Evolutionary conservation across 129 eudicot genomes (phyloP), one percentile per base, ranked within the genome.

Genomic region (Apium graveolens): DNA sequence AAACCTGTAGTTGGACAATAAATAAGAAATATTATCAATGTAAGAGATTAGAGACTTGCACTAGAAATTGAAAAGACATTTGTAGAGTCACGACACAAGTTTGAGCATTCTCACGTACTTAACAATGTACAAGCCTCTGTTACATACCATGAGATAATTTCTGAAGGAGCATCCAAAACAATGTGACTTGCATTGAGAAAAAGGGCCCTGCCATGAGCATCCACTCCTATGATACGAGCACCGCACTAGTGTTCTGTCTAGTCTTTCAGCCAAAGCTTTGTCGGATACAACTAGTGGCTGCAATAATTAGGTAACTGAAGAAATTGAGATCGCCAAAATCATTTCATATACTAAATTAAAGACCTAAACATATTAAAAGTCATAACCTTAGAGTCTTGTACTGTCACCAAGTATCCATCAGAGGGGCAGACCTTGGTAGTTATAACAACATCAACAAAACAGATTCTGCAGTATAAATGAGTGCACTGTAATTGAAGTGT

Each of bases 181-280:
- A n/a, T n/a, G n/a, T n/a, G n/a, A n/a, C n/a, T n/a, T n/a, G n/a
- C n/a, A n/a, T n/a, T n/a, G n/a, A n/a, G n/a, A n/a, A n/a, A n/a
- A n/a, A n/a, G 93, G 73, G 68, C 98, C 98, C 89, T 95, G 96
- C 98, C 98, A 95, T 35, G 88, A 72, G 82, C 98, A 95, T 39
- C 98, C 98, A 81, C 97, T 95, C 79, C 96, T 89, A 65, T 90
- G 94, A 79, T 79, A 95, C 21, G 91, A 96, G 77, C 98, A 95
- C 51, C 87, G 94, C 29, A 95, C 97, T 53, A 81, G 80, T 31
- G 88, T 90, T 83, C 87, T 95, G 76, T 97, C 96, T 17, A 95
- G 90, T 42, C 86, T 91, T 80, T 91, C n/a, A n/a, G n/a, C n/a
- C n/a, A n/a, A n/a, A n/a, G n/a, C n/a, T n/a, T n/a, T n/a, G n/a